phyloP scores from a whole-genome alignment of 768 basidiomycete genomes.

The Lactarius deliciosus region DNA sequence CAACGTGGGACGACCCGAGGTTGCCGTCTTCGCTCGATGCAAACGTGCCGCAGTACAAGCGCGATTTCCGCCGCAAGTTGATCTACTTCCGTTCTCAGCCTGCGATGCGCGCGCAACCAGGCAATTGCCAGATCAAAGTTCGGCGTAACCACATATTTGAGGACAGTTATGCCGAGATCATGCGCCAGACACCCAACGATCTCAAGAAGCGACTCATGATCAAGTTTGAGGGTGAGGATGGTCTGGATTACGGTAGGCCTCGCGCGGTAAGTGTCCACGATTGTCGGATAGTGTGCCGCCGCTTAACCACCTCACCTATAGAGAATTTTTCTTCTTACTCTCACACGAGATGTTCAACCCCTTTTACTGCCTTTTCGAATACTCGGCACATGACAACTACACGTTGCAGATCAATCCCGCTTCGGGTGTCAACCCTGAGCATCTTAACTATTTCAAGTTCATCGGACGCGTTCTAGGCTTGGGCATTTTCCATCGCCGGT shows the following conservation, averaged over 20 bases:
- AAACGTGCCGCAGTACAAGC: constrained; percentile 99
- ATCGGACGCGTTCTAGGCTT: constrained; percentile 94
- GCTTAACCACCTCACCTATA: constrained; percentile 36
- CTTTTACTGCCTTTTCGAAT: constrained; percentile 99
- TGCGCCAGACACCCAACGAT: constrained; percentile 98
- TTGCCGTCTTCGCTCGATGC: constrained; percentile 92
- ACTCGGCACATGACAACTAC: constrained; percentile 99
- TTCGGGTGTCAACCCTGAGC: constrained; percentile 97
- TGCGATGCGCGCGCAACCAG: constrained; percentile 95
- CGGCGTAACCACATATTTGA: constrained; percentile 98
- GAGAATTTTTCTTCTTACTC: constrained; percentile 99
- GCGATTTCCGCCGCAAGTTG: constrained; percentile 97
- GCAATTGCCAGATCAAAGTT: constrained; percentile 99
- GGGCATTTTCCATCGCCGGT: constrained; percentile 98
- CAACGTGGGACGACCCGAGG: constrained; percentile 99
- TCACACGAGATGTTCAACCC: constrained; percentile 99
- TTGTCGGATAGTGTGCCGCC: background rate
- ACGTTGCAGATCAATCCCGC: constrained; percentile 99
- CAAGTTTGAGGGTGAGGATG: constrained; percentile 99
- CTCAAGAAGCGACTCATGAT: constrained; percentile 99
- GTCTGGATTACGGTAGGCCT: constrained; percentile 98
- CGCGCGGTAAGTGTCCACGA: constrained; percentile 63
- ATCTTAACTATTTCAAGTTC: constrained; percentile 99
- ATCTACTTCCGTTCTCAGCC: constrained; percentile 99
- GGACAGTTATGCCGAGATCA: constrained; percentile 99